Evolutionary conservation across 352 stramenopile genomes (phyloP), one percentile per base, ranked within the genome.

Genomic region (Nothophytophthora sp.): DNA sequence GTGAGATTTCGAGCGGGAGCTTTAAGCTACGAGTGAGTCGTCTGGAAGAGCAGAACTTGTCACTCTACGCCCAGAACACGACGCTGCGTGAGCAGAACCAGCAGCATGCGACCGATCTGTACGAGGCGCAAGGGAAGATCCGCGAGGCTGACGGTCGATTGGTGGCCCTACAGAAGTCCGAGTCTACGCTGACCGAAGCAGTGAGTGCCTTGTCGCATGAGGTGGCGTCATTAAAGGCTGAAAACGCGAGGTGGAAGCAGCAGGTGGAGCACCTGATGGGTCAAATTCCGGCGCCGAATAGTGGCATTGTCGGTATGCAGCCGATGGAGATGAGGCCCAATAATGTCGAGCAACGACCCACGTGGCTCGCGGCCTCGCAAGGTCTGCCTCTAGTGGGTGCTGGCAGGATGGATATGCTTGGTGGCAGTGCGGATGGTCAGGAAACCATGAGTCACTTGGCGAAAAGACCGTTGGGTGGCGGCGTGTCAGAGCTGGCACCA

Each of bases 1-100:
- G 22, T 5, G 39, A 46, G 24, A 34, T 35, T 12, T 22, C 39
- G 4, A 59, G 40, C 42, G 34, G 50, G 16, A 51, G 33, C 32
- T 59, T 59, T 13, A 45, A 40, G 12, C 20, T 59, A 18, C 50
- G 50, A 13, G 50, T 50, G 22, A 22, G 23, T 16, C 50, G 50
- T 38, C 40, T 50, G 1, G 50, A 58, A n/a, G 30, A 44, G 19
- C 50, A 58, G 15, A 50, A 46, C 15, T 8, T 58, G 3, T 13
- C 24, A 32, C 33, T 50, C 1, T 58, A 45, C 18, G 39, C 45
- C 9, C 38, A 58, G 20, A 50, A 58, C 25, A 32, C 16, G 22
- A 39, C 22, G 4, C 28, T 50, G 13, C 18, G 30, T 1, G 32
- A 41, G 40, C 22, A 45, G 18, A 50, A 44, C 15, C 13, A n/a